Percentiles rank a stretch among this genome's conserved stretches.
Evolutionary conservation across 805 yeast genomes (phyloP).

Genomic region (Kluyveromyces lactis): DNA sequence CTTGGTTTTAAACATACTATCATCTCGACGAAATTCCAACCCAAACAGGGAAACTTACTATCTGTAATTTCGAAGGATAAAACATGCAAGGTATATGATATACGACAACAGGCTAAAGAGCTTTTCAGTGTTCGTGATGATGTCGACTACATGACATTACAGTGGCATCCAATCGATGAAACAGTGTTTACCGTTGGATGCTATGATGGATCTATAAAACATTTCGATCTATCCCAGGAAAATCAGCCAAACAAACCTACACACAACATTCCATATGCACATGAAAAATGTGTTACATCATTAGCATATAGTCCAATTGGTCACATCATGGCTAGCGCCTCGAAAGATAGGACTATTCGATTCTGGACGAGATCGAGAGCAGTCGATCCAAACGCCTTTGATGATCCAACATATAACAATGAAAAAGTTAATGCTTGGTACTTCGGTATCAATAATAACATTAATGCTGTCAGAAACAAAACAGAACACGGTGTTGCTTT

Average conservation of each 20-base stretch:
- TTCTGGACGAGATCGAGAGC: slow-evolving; percentile 95
- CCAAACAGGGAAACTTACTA: slow-evolving; percentile 60
- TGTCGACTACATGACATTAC: slow-evolving; percentile 72
- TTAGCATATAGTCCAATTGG: slow-evolving; percentile 92
- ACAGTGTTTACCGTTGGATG: slow-evolving; percentile 76
- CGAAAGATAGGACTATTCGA: slow-evolving; percentile 85
- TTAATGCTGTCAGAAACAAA: slow-evolving; percentile 28
- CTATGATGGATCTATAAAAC: slow-evolving; percentile 79
- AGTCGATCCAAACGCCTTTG: slow-evolving; percentile 72
- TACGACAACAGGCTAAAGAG: slow-evolving; percentile 71
- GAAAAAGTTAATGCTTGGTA: slow-evolving; percentile 53
- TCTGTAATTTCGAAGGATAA: slow-evolving; percentile 88
- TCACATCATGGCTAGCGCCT: slow-evolving; percentile 83
- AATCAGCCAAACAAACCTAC: slow-evolving; percentile 18
- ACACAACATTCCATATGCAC: slow-evolving; percentile 81
- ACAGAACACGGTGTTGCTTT: slow-evolving; percentile 29
- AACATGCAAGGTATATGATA: slow-evolving; percentile 79
- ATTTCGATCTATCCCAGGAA: slow-evolving; percentile 44
- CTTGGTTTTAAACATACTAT: slow-evolving; percentile 94
- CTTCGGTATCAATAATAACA: slow-evolving; percentile 34
- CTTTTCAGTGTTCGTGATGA: slow-evolving; percentile 69
- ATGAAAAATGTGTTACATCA: slow-evolving; percentile 85
- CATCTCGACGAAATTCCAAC: slow-evolving; percentile 79
- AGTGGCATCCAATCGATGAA: slow-evolving; percentile 91
- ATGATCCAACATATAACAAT: slow-evolving; percentile 72